phyloP scores from a whole-genome alignment of 306 rosid species.

The Pterocarpus macrocarpus region DNA sequence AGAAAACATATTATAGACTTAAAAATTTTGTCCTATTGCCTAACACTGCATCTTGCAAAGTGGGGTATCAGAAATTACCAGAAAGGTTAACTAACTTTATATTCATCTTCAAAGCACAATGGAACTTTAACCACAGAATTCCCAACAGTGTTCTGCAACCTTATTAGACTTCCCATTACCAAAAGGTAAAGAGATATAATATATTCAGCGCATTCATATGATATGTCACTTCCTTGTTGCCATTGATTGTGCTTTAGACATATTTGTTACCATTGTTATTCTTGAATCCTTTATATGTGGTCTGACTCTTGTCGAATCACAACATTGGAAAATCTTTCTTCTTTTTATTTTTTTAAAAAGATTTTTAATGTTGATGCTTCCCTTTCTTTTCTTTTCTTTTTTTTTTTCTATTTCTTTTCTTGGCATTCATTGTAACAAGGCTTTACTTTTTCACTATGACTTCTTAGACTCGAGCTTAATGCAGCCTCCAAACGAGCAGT shows the following conservation, averaged over 20 bases:
- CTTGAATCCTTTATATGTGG: not conserved
- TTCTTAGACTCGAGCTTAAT: too few relatives aligned
- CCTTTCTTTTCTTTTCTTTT: too few relatives aligned
- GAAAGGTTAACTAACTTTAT: slow-evolving; percentile 45
- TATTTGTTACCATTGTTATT: not conserved
- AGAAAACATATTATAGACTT: slow-evolving; percentile 41
- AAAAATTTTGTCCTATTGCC: slow-evolving; percentile 35
- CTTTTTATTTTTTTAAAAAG: not conserved
- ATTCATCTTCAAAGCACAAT: slow-evolving; percentile 43
- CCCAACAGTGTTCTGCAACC: slow-evolving; percentile 21
- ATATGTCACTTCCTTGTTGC: not conserved
- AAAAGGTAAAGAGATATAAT: slow-evolving; percentile 31
- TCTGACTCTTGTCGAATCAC: not conserved
- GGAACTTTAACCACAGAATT: slow-evolving; percentile 49
- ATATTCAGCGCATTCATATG: slow-evolving; percentile 13
- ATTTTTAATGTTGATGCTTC: not conserved
- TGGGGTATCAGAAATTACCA: slow-evolving; percentile 55
- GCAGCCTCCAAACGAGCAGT: too few relatives aligned
- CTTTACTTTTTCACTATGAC: too few relatives aligned
- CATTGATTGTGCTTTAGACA: slow-evolving; percentile 24
- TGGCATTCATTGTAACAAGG: too few relatives aligned
- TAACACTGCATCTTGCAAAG: slow-evolving; percentile 61
- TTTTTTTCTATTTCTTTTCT: too few relatives aligned
- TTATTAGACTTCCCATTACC: slow-evolving; percentile 42
- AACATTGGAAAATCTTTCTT: not conserved